Conservation (phyloP, 2,329 filamentous ascomycete species). For the Aspergillus sp. region DNA sequence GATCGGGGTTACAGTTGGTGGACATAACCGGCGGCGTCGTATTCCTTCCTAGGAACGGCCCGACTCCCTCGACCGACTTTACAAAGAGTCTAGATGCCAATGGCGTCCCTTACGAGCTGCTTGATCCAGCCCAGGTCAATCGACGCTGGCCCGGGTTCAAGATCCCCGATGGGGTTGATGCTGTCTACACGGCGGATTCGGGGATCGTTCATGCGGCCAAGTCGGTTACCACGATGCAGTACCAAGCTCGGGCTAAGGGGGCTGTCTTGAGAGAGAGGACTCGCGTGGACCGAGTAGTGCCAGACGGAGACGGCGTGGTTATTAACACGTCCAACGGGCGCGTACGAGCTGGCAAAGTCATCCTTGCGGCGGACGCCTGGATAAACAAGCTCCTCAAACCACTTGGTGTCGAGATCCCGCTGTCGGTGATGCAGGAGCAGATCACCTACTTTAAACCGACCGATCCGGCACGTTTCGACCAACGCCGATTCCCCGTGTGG, state of each 20-base stretch:
- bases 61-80: constrained; percentile 8
- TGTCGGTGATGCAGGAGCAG: constrained; percentile 19
- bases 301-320: constrained; percentile 8
- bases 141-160: constrained; percentile 16
- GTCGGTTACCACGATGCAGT: constrained; percentile 15
- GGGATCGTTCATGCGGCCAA: constrained; percentile 18
- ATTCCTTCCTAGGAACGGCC: constrained; percentile 11
- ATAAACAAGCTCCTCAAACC: constrained; percentile 16
- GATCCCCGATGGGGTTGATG: constrained; percentile 12
- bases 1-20: constrained; percentile 12
- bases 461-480: constrained; percentile 7
- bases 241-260: constrained; percentile 12
- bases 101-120: constrained; percentile 15
- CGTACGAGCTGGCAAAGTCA: constrained; percentile 13
- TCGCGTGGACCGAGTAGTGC: constrained; percentile 11
- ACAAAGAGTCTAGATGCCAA: constrained; percentile 10
- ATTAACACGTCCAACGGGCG: constrained; percentile 15
- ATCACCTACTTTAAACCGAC: constrained; percentile 20
- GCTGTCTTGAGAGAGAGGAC: constrained; percentile 16
- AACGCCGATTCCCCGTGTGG: constrained; percentile 16
- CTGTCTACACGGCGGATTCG: constrained; percentile 17
- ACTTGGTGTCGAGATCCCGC: constrained; percentile 13
- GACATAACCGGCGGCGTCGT: constrained; percentile 18
- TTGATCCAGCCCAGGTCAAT: constrained; percentile 13
- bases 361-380: constrained; percentile 18